Conservation (phyloP, 2,329 filamentous ascomycete genomes). For the Aspergillus neotritici region DNA sequence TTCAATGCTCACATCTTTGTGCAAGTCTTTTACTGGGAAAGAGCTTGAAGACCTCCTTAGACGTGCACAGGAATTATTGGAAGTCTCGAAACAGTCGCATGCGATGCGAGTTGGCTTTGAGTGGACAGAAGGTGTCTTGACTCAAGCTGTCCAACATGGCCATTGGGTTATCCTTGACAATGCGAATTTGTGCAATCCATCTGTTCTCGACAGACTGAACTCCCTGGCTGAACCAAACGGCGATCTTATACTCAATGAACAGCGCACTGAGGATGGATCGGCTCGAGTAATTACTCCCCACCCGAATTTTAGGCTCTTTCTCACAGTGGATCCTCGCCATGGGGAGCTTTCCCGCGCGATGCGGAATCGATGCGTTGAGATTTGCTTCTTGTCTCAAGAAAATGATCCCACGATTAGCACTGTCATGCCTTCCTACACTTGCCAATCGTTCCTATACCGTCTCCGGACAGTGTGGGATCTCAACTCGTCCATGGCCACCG, state of each 20-base stretch:
- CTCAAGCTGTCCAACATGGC: conserved; percentile 78
- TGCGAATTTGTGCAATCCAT: conserved; percentile 92
- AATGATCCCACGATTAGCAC: conserved; percentile 10
- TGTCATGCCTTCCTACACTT: conserved; percentile 31
- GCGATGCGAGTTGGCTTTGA: conserved; percentile 71
- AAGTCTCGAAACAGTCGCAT: conserved; percentile 53
- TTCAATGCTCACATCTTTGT: conserved; percentile 29
- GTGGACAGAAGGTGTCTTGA: conserved; percentile 90
- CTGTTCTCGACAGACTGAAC: conserved; percentile 89
- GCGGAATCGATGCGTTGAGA: conserved; percentile 89
- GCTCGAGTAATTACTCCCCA: conserved; percentile 76
- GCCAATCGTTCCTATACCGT: conserved; percentile 37
- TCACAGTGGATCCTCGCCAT: conserved; percentile 87
- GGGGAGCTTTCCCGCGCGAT: conserved; percentile 94
- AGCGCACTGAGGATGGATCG: conserved; percentile 74
- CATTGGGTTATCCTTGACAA: conserved; percentile 95
- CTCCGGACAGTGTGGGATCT: conserved; percentile 31
- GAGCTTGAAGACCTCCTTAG: conserved; percentile 46
- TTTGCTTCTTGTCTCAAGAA: conserved; percentile 60
- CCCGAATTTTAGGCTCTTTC: conserved; percentile 80
- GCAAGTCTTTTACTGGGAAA: conserved; percentile 41
- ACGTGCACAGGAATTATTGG: conserved; percentile 48
- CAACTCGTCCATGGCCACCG: conserved; percentile 8
- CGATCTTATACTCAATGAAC: conserved; percentile 84
- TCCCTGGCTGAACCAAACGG: conserved; percentile 89